phyloP scores from a whole-genome alignment of 108 stramenopile species.

The Cyclotella choctawhatcheeana region DNA sequence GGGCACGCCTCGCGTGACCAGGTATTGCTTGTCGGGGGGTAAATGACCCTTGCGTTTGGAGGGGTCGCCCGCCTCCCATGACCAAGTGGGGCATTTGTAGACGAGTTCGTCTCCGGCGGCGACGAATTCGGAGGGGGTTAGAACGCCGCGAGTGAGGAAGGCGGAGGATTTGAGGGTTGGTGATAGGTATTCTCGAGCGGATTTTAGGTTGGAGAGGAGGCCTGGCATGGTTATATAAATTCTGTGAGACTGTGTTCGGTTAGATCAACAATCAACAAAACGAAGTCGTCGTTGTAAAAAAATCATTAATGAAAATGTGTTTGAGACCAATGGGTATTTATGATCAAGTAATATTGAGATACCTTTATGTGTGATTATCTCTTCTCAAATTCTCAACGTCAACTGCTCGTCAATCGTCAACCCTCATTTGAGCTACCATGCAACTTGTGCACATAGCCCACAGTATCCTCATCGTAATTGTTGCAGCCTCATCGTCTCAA shows the following conservation, averaged over 20 bases:
- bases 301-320: too few species aligned
- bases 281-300: too few species aligned
- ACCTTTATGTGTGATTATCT: too few species aligned
- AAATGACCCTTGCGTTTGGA: constrained; percentile 64
- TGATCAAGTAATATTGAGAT: too few species aligned
- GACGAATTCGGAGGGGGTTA: constrained; percentile 96
- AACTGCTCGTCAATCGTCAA: too few species aligned
- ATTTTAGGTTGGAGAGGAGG: constrained; percentile 61
- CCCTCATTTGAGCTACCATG: too few species aligned
- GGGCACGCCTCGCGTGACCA: constrained; percentile 91
- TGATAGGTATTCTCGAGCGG: constrained; percentile 86
- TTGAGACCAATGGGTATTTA: too few species aligned
- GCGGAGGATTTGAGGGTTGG: constrained; percentile 87
- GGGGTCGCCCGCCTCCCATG: constrained; percentile 85
- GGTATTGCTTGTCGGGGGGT: constrained; percentile 90
- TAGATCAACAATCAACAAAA: too few species aligned
- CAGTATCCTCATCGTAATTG: neutral
- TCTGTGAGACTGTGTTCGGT: neutral
- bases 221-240: constrained; percentile 34
- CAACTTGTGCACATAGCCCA: neutral
- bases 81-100: constrained; percentile 94
- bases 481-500: neutral
- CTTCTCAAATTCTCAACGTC: too few species aligned
- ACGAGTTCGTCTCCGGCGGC: constrained; percentile 93
- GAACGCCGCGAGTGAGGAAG: constrained; percentile 90